Percentiles rank a stretch among this genome's conserved stretches.
These are phyloP conservation scores for Podospora anserina DNA, from an alignment of 495 filamentous ascomycete genomes.

Conservation along the genomic window DNA sequence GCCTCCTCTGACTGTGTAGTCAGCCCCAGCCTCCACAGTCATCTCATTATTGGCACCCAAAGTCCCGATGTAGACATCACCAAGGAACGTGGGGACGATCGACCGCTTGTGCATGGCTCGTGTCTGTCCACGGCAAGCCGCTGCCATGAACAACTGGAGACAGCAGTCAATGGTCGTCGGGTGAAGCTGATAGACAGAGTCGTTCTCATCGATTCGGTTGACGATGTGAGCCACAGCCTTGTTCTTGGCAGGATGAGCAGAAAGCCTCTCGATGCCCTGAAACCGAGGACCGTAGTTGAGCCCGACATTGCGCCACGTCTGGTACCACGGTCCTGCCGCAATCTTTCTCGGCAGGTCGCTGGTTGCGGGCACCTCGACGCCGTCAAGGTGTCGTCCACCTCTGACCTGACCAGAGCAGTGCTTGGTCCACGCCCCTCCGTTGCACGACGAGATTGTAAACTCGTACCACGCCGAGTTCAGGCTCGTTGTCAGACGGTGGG, in stretches of 20 bases:
- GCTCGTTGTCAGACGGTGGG: not conserved
- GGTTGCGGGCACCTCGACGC: not conserved
- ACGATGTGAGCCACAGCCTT: too few relatives aligned
- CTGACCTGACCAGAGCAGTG: slow-evolving; percentile 11
- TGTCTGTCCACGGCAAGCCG: not conserved
- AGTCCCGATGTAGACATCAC: too few relatives aligned
- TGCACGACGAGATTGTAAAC: not conserved
- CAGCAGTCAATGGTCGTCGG: slow-evolving; percentile 38
- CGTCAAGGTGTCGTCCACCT: not conserved
- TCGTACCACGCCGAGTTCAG: slow-evolving; percentile 2
- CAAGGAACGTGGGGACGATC: too few relatives aligned
- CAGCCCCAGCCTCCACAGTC: too few relatives aligned
- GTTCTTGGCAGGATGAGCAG: too few relatives aligned
- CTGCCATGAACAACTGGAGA: slow-evolving; percentile 27
- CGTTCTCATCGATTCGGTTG: too few relatives aligned
- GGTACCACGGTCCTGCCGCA: slow-evolving; percentile 28
- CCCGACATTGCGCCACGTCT: slow-evolving; percentile 25
- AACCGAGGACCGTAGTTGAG: slow-evolving; percentile 30
- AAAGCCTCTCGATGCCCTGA: slow-evolving; percentile 6
- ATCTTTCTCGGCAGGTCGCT: too few relatives aligned
- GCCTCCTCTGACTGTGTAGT: too few relatives aligned
- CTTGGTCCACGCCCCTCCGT: not conserved
- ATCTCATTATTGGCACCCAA: too few relatives aligned
- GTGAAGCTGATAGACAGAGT: slow-evolving; percentile 38
- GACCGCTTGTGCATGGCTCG: too few relatives aligned